phyloP scores from a whole-genome alignment of 2,329 filamentous ascomycete genomes.

The Botrytis fabae region DNA sequence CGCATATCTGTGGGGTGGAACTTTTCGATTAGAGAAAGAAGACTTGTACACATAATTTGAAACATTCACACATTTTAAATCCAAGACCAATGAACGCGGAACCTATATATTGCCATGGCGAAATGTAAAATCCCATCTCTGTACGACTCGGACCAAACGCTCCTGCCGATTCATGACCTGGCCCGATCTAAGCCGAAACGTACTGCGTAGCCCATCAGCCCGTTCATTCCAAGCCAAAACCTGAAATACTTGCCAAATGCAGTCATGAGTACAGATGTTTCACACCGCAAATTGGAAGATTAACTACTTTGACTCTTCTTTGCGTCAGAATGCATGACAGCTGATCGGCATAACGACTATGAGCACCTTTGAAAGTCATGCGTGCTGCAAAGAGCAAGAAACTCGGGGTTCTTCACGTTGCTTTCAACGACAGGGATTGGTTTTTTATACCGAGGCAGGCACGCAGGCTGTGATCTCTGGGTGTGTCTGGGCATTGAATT shows the following conservation, averaged over 20 bases:
- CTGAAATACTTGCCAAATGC: neutral
- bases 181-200: neutral
- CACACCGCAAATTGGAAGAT: neutral
- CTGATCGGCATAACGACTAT: neutral
- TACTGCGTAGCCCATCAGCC: neutral
- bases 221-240: neutral
- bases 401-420: neutral
- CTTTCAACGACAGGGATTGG: neutral
- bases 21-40: neutral
- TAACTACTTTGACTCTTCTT: neutral
- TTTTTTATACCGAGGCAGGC: neutral
- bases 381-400: neutral
- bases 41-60: neutral
- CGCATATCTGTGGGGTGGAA: neutral
- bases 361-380: neutral
- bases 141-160: constrained; percentile 3
- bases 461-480: neutral
- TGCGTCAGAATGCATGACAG: neutral
- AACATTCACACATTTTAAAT: neutral
- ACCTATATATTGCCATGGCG: neutral
- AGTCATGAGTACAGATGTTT: constrained; percentile 1
- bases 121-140: neutral
- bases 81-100: neutral
- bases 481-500: neutral
- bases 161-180: neutral